Evolutionary conservation across 2,329 filamentous ascomycete genomes (phyloP).

Genomic region (Aspergillus sp.): DNA sequence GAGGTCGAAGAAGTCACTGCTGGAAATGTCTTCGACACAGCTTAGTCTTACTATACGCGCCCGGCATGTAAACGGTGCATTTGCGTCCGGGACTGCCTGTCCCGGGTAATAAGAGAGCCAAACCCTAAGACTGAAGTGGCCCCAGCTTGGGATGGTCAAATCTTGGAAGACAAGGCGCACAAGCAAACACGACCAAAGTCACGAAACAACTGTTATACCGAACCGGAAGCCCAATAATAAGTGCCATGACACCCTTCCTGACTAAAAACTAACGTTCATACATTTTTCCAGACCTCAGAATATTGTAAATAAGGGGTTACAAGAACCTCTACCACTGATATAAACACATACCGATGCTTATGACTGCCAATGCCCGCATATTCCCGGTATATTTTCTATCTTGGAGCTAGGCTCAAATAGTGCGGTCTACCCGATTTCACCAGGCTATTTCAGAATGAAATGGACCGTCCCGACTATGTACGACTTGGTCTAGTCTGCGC

Average conservation of each 20-base stretch:
- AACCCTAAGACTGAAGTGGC: conserved; percentile 18
- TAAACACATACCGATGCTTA: neutral
- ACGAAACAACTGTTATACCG: too few species aligned
- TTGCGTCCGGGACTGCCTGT: conserved; percentile 26
- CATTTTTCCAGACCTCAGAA: conserved; percentile 19
- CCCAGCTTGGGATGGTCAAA: neutral
- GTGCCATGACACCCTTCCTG: neutral
- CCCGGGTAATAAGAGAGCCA: conserved; percentile 36
- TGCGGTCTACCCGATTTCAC: conserved; percentile 20
- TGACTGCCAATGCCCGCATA: conserved; percentile 25
- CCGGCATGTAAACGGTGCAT: conserved; percentile 35
- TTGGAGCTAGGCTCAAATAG: conserved; percentile 18
- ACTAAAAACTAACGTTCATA: conserved; percentile 11
- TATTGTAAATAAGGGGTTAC: conserved; percentile 22
- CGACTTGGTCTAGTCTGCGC: conserved; percentile 25
- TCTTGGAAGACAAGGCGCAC: neutral
- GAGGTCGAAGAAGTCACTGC: conserved; percentile 25
- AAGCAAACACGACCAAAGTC: neutral
- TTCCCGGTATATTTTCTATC: conserved; percentile 19
- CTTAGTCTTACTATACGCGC: conserved; percentile 33
- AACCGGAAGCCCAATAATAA: conserved; percentile 6
- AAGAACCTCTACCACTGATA: neutral
- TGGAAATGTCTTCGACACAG: conserved; percentile 40
- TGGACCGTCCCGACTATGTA: conserved; percentile 21
- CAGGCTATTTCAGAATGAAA: conserved; percentile 9